phyloP scores from a whole-genome alignment of 768 basidiomycete species.

The Lactarius tabidus region DNA sequence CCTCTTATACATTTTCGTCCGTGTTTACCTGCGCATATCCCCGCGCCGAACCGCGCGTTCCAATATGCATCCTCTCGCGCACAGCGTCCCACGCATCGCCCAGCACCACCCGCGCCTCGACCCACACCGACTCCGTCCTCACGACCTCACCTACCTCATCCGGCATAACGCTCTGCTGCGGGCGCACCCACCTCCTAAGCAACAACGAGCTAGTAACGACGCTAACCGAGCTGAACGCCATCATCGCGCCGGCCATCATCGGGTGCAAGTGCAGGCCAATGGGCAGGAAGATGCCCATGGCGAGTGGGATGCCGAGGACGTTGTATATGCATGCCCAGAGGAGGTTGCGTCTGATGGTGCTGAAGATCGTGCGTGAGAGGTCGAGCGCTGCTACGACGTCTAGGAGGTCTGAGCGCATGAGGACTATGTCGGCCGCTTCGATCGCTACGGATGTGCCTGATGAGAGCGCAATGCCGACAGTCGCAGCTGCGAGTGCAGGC shows the following conservation, averaged over 20 bases:
- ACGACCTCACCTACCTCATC: conserved; percentile 36
- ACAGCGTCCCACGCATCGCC: conserved; percentile 43
- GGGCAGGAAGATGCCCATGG: conserved; percentile 95
- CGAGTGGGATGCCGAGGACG: conserved; percentile 88
- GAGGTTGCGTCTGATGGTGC: conserved; percentile 88
- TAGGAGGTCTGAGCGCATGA: conserved; percentile 94
- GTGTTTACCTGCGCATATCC: conserved; percentile 73
- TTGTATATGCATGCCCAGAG: conserved; percentile 97
- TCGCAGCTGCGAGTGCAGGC: conserved; percentile 92
- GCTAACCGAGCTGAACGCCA: conserved; percentile 96
- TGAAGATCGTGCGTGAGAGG: conserved; percentile 83
- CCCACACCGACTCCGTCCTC: conserved; percentile 37
- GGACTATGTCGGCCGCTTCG: conserved; percentile 96
- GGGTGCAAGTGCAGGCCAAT: conserved; percentile 92
- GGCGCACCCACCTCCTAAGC: conserved; percentile 80
- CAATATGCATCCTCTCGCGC: conserved; percentile 40
- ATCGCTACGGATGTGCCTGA: conserved; percentile 97
- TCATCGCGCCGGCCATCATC: conserved; percentile 97
- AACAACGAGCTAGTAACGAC: conserved; percentile 89
- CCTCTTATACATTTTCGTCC: conserved; percentile 40
- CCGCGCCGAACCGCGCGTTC: conserved; percentile 32
- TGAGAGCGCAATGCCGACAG: conserved; percentile 94
- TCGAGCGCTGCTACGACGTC: conserved; percentile 97
- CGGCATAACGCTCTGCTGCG: conserved; percentile 65
- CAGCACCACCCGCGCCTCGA: conserved; percentile 41